Evolutionary conservation across 2,329 filamentous ascomycete genomes (phyloP), one percentile per base, ranked within the genome.

Genomic region (Cytospora paraplurivora): DNA sequence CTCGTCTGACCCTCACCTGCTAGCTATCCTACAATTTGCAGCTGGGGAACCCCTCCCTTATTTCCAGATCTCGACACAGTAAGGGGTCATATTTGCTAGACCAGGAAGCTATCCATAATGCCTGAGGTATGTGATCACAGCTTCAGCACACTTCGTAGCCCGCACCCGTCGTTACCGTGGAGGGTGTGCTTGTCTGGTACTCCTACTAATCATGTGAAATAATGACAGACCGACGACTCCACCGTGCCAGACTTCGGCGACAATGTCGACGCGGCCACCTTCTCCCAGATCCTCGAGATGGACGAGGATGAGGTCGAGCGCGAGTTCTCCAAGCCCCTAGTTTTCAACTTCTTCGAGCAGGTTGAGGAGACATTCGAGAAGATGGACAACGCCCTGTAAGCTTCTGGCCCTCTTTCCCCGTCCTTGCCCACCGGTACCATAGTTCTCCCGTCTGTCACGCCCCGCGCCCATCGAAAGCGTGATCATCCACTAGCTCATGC

Each of bases 201-300:
- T 44, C 56, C 37, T 35, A 44, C 56, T 63, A 38, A 59, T 33
- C 33, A 41, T 50, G n/a, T 35, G 12, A 35, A 34, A 41, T 37
- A 34, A 55, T 44, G 19, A 53, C 51, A 55, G 59, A 61, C 58
- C 38, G 35, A 41, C 49, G 37, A 41, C 19, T 38, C 17, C n/a
- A 80, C 77, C 66, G 75, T 87, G 71, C 81, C 82, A 65, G 85
- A 91, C 65, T 85, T 92, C 68, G 88, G 86, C 65, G 90, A 95
- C 68, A 83, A 83, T 73, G 88, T 99, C 77, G 94, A 98, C 76
- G 79, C 82, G 66, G 75, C 77, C 62, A 96, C 93, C 62, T 99
- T 99, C 72, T 88, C 89, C 71, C 95, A 98, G 81, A 98, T 99
- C 75, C 86, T 98, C 67, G 95, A 98, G 77, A 97, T 99, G 94